Conservation (phyloP, 495 filamentous ascomycete species). For the Aspergillus steynii region DNA sequence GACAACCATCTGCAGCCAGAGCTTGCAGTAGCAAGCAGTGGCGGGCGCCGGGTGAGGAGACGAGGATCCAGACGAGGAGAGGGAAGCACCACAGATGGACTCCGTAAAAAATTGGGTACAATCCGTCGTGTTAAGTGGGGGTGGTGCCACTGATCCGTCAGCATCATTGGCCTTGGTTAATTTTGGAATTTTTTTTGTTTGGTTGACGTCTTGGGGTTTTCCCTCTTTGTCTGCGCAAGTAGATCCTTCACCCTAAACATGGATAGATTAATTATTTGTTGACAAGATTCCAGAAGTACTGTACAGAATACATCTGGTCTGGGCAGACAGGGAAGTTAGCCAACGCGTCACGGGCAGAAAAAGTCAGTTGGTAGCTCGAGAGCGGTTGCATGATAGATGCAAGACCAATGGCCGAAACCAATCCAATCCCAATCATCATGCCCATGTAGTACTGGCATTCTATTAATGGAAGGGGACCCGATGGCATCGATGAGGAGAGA, state of each 20-base stretch:
- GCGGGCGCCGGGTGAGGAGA: constrained; percentile 11
- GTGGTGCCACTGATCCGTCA: constrained; percentile 22
- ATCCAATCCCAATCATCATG: constrained; percentile 5
- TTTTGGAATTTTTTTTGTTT: not conserved
- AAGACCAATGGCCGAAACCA: constrained; percentile 13
- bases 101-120: constrained; percentile 16
- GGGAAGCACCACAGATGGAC: constrained; percentile 8
- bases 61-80: constrained; percentile 12
- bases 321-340: not conserved
- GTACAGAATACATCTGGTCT: not conserved
- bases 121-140: constrained; percentile 20
- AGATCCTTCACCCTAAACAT: not conserved
- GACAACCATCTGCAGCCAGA: constrained; percentile 17
- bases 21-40: constrained; percentile 23
- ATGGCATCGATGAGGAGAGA: constrained; percentile 7
- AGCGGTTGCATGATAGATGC: constrained; percentile 1
- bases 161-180: constrained; percentile 7
- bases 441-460: constrained; percentile 4
- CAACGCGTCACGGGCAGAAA: constrained; percentile 6
- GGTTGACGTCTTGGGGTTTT: not conserved
- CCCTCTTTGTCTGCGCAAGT: not conserved
- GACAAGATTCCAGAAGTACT: constrained; percentile 5
- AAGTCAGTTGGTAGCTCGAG: not conserved
- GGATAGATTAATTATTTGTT: not conserved
- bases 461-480: constrained; percentile 4